phyloP scores from a whole-genome alignment of 2,329 filamentous ascomycete species.

The Xylaria sp. region DNA sequence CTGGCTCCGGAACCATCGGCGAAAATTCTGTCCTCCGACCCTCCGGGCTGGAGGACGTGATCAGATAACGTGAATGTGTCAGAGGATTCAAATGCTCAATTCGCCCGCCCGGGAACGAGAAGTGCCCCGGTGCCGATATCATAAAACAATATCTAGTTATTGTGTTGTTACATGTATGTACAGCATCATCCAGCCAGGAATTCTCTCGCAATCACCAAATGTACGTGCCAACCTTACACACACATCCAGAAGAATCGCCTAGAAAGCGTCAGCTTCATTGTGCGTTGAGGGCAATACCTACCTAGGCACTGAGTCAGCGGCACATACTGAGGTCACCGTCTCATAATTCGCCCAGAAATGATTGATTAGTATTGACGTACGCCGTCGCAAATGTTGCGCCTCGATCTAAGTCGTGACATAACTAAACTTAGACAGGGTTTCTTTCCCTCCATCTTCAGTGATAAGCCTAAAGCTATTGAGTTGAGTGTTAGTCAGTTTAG shows the following conservation, averaged over 20 bases:
- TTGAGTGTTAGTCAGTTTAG: neutral
- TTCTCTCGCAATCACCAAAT: neutral
- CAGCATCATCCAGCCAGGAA: neutral
- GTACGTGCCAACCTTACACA: no score
- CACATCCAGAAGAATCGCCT: neutral
- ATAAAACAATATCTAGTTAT: neutral
- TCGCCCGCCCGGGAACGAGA: conserved; percentile 1
- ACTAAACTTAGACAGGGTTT: neutral
- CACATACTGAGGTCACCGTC: neutral
- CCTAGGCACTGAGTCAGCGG: neutral
- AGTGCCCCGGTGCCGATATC: conserved; percentile 18
- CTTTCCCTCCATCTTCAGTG: neutral
- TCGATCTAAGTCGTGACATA: neutral
- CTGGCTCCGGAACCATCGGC: conserved; percentile 27
- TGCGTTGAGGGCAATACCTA: no score
- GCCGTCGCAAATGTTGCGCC: neutral
- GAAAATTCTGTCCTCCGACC: neutral
- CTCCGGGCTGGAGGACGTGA: neutral
- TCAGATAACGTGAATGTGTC: conserved; percentile 4
- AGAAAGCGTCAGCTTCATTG: neutral
- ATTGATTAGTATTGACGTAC: no score
- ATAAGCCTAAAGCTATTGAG: neutral
- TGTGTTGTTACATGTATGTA: neutral
- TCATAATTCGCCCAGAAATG: neutral
- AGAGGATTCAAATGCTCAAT: neutral